Percentiles rank a stretch among this genome's conserved stretches.
These are phyloP conservation scores for Choanephora cucurbitarum DNA, from an alignment of 371 early-diverging fungal genomes.

Conservation along the genomic window DNA sequence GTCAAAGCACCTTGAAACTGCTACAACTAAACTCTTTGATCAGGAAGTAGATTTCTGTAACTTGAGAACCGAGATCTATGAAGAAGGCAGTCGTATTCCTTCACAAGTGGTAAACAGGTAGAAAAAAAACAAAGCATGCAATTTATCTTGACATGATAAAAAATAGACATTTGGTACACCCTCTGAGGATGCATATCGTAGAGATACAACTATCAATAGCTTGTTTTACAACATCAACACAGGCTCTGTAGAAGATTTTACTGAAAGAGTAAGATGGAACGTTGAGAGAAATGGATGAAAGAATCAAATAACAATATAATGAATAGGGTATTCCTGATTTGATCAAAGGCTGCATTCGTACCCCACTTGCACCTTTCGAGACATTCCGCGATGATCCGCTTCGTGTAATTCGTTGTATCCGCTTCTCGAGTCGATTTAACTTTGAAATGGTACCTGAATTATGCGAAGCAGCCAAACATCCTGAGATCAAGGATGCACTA, in stretches of 20 bases:
- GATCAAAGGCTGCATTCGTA: slow-evolving; percentile 73
- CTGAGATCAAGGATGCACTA: slow-evolving; percentile 70
- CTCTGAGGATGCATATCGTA: slow-evolving; percentile 93
- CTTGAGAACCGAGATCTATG: slow-evolving; percentile 93
- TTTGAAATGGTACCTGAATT: slow-evolving; percentile 82
- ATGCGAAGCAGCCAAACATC: slow-evolving; percentile 59
- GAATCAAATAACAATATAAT: not conserved
- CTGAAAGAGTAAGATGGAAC: slow-evolving; percentile 52
- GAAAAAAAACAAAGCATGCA: not conserved
- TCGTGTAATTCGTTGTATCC: slow-evolving; percentile 93
- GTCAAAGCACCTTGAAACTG: slow-evolving; percentile 99
- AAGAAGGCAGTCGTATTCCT: slow-evolving; percentile 86
- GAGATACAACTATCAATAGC: slow-evolving; percentile 99
- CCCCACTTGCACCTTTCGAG: slow-evolving; percentile 90
- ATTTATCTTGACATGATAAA: too few species aligned
- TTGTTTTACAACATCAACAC: slow-evolving; percentile 98
- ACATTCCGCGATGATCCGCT: slow-evolving; percentile 99
- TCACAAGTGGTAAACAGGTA: slow-evolving; percentile 53
- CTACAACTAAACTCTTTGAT: slow-evolving; percentile 84
- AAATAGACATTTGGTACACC: slow-evolving; percentile 89
- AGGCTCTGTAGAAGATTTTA: slow-evolving; percentile 90
- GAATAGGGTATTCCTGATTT: slow-evolving; percentile 78
- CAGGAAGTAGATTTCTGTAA: slow-evolving; percentile 95
- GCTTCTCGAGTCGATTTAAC: slow-evolving; percentile 93
- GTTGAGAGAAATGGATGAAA: not conserved